Percentiles rank a stretch among this genome's conserved stretches.
Conservation (phyloP, 768 basidiomycete species). For the Kwoniella sp. region DNA sequence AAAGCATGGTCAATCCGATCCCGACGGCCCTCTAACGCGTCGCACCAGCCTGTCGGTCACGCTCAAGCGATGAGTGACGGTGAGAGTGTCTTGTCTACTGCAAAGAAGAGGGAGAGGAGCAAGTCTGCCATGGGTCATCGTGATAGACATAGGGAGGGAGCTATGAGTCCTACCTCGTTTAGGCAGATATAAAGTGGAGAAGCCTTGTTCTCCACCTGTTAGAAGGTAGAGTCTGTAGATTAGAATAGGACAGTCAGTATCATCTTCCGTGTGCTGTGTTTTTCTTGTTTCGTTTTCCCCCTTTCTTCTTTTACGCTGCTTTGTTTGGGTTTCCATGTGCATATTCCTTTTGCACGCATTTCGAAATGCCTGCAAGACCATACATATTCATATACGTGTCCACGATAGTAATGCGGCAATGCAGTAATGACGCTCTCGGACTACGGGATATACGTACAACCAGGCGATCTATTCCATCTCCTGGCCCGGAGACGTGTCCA, state of each 20-base stretch:
- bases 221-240: not conserved
- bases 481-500: no score
- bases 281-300: no score
- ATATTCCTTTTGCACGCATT: not conserved
- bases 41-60: constrained; percentile 6
- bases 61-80: constrained; percentile 6
- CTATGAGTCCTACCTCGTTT: not conserved
- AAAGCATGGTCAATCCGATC: constrained; percentile 33
- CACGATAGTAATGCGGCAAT: not conserved
- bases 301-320: not conserved
- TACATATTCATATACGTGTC: not conserved
- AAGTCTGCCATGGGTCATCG: constrained; percentile 29
- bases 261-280: no score
- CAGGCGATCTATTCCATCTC: no score
- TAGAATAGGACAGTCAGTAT: not conserved
- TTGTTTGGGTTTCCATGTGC: not conserved
- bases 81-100: constrained; percentile 18
- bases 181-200: no score
- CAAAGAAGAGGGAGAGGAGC: constrained; percentile 23
- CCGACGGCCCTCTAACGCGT: constrained; percentile 19
- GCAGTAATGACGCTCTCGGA: not conserved
- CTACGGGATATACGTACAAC: not conserved
- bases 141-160: constrained; percentile 8
- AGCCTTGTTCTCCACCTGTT: no score
- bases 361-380: not conserved